Evolutionary conservation across 2,329 filamentous ascomycete genomes (phyloP).

Genomic region (Lachnellula suecica): DNA sequence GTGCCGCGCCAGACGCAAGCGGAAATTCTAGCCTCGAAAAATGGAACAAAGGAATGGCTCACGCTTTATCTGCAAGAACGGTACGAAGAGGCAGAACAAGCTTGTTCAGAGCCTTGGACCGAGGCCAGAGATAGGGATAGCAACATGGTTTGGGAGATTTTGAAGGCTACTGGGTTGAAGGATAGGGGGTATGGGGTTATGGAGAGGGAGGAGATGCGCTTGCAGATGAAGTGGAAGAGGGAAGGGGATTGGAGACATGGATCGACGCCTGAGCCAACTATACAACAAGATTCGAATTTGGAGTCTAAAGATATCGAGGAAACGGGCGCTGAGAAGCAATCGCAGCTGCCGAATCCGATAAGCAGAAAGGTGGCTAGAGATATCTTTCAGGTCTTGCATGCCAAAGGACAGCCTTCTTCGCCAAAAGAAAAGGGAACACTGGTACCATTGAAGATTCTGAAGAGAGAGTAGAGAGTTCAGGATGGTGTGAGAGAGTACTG

Average conservation of each 20-base stretch:
- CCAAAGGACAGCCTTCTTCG: too few relatives aligned
- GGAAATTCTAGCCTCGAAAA: not conserved
- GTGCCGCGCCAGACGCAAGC: not conserved
- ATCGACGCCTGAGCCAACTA: not conserved
- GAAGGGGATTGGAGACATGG: slow-evolving; percentile 17
- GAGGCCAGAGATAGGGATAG: slow-evolving; percentile 29
- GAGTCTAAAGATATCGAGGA: not conserved
- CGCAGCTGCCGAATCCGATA: too few relatives aligned
- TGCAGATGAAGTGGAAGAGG: slow-evolving; percentile 55
- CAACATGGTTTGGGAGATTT: slow-evolving; percentile 53
- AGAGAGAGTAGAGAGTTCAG: too few relatives aligned
- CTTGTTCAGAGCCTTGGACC: slow-evolving; percentile 4
- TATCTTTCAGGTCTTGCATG: too few relatives aligned
- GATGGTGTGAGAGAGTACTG: too few relatives aligned
- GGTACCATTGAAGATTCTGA: too few relatives aligned
- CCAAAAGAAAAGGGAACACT: too few relatives aligned
- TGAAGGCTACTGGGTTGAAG: slow-evolving; percentile 51
- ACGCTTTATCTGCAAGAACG: slow-evolving; percentile 5
- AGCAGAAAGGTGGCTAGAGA: too few relatives aligned
- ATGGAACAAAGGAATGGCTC: slow-evolving; percentile 9
- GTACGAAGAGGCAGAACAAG: slow-evolving; percentile 5
- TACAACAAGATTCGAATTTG: not conserved
- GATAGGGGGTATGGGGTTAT: slow-evolving; percentile 48
- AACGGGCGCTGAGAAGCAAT: too few relatives aligned
- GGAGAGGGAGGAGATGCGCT: slow-evolving; percentile 55